Base-by-base conservation (phyloP, 2,329 filamentous ascomycete genomes). In the Blumeriella jaapii region DNA sequence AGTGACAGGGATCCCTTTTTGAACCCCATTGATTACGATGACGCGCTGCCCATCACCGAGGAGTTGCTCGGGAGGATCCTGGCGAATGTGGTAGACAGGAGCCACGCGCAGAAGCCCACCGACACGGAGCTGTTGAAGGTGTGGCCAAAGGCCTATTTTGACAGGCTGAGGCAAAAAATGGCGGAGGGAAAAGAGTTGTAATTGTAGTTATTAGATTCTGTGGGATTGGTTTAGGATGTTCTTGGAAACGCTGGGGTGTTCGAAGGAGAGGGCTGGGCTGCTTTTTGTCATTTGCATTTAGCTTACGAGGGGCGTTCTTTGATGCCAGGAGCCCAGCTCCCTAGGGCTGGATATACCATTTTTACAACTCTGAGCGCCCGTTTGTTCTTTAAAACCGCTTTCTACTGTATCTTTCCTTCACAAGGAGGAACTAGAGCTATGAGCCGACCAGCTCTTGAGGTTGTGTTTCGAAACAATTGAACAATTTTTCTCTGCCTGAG, bases 91-190 rank as follows among this genome's bases (percentile, higher is more conserved):
- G 71, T 74, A 11, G 59, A 64, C 12, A 64, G 72, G 37, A 76
- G 73, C 41, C 64, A 67, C 31, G 70, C 75, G 45, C 60, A 67
- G 14, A 66, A 71, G 59, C 73, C 74, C 1, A 69, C 65, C 2
- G 74, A 78, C 27, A 62, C 62, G 0, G 74, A 79, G 49, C 61
- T 65, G 7, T 48, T 69, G 34, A 63, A 59, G 12, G 55, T 68
- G 5, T 78, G 71, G 73, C 71, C 74, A 0, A 61, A 65, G 33
- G 72, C 71, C 11, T 79, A 78, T 50, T 78, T 72, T 65, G 60
- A 67, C 9, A 72, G 70, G 47, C 61, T 77, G 28, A 65, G 50
- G 31, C 51, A 49, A 42, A 50, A 45, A 22, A 31, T 50, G 39
- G 45, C 45, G 22, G 49, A 50, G 10, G 50, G 49, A 6, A 44